Percentiles rank a stretch among this genome's conserved stretches.
phyloP scores from a whole-genome alignment of 306 rosid genomes.

The Parietaria judaica region DNA sequence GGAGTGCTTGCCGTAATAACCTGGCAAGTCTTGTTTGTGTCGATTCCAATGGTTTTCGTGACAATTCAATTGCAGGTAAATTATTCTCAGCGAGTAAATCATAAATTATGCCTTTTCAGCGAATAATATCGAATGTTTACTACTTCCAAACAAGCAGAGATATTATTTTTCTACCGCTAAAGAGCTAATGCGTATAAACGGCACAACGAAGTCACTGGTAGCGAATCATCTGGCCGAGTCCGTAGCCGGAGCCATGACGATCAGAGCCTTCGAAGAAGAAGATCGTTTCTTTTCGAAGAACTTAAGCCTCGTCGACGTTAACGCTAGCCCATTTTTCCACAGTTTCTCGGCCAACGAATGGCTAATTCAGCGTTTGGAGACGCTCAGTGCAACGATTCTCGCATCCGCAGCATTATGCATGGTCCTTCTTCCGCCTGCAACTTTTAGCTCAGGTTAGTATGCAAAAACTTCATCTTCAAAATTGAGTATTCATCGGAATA shows the following conservation, averaged over 20 bases:
- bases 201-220: constrained; percentile 17
- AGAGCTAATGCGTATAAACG: constrained; percentile 24
- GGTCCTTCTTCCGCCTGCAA: constrained; percentile 5
- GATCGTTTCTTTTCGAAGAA: constrained; percentile 13
- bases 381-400: constrained; percentile 13
- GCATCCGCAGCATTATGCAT: constrained; percentile 20
- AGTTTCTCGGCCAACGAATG: constrained; percentile 20
- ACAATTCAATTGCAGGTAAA: constrained; percentile 70
- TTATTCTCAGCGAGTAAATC: neutral
- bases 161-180: constrained; percentile 9
- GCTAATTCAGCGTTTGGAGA: constrained; percentile 19
- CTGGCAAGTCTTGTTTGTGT: constrained; percentile 83
- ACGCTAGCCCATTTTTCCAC: constrained; percentile 17
- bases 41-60: constrained; percentile 56
- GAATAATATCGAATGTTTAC: too few relatives aligned
- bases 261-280: constrained; percentile 24
- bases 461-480: neutral
- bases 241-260: constrained; percentile 16
- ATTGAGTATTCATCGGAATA: too few relatives aligned
- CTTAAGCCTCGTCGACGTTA: constrained; percentile 13
- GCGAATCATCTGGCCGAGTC: constrained; percentile 22
- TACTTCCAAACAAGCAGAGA: constrained; percentile 2
- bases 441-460: constrained; percentile 14
- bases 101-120: too few relatives aligned
- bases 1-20: constrained; percentile 72